These are phyloP conservation scores for Mikania micrantha DNA, from an alignment of 129 eudicot species.

Conservation along the genomic window DNA sequence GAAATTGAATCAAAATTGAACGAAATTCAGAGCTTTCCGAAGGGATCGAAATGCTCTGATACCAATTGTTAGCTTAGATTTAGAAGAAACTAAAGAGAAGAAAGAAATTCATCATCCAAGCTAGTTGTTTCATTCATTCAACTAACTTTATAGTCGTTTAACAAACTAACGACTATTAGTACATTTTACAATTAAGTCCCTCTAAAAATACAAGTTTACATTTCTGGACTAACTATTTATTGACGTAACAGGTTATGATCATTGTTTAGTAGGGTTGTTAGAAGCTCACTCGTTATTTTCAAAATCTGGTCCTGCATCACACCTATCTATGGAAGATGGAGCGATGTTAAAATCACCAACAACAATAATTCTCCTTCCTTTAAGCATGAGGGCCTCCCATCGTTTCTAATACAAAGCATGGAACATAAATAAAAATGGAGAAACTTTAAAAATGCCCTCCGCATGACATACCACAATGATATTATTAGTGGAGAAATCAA, in stretches of 20 bases:
- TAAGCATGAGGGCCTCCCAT: slow-evolving; percentile 71
- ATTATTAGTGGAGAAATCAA: background rate
- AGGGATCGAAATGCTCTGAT: no score
- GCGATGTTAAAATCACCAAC: slow-evolving; percentile 97
- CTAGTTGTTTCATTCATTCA: no score
- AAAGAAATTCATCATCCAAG: no score
- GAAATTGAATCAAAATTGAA: no score
- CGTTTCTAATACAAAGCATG: slow-evolving; percentile 65
- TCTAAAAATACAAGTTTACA: no score
- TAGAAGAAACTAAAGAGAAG: no score
- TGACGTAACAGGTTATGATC: background rate
- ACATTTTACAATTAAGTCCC: no score
- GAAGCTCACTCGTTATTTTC: slow-evolving; percentile 88
- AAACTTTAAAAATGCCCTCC: background rate
- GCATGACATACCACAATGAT: background rate
- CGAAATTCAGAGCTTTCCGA: no score
- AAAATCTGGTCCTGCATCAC: slow-evolving; percentile 95
- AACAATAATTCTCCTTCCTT: slow-evolving; percentile 68
- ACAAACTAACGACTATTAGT: no score
- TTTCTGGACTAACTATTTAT: no score
- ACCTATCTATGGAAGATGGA: slow-evolving; percentile 87
- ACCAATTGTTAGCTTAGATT: no score
- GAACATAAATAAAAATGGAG: slow-evolving; percentile 5
- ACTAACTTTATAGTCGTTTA: no score
- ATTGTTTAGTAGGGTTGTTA: background rate